A percentile compares a stretch with the other conserved stretches of the same genome.
phyloP scores from a whole-genome alignment of 257 asterid species.

The Primulina eburnea region DNA sequence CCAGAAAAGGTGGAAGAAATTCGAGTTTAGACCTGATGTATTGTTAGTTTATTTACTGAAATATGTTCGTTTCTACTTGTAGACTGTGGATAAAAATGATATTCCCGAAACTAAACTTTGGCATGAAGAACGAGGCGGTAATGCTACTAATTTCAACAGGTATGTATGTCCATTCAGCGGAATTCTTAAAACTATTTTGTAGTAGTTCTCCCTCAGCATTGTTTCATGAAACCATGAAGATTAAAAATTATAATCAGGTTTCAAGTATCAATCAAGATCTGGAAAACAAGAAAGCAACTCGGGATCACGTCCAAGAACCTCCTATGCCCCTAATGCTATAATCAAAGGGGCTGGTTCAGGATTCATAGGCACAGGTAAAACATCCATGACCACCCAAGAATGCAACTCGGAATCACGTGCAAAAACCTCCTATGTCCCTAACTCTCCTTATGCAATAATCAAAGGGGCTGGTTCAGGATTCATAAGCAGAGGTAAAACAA shows the following conservation, averaged over 20 bases:
- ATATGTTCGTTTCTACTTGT: neutral
- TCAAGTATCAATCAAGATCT: neutral
- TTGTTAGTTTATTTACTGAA: no score
- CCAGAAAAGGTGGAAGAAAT: slow-evolving; percentile 33
- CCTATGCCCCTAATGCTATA: neutral
- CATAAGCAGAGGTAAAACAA: neutral
- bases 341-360: neutral
- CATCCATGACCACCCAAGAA: neutral
- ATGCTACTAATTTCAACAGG: neutral
- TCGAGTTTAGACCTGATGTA: neutral
- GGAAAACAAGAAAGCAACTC: neutral
- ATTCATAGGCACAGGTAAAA: neutral
- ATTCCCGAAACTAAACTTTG: neutral
- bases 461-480: neutral
- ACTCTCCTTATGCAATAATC: neutral
- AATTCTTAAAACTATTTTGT: no score
- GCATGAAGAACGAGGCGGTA: neutral
- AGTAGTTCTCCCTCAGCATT: no score
- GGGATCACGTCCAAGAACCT: neutral
- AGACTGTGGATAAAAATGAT: neutral
- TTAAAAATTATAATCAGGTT: neutral
- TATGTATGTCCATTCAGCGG: neutral
- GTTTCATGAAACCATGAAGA: neutral
- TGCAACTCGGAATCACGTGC: no score
- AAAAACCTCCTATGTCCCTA: neutral